A percentile compares a stretch with the other conserved stretches of the same genome.
Conservation (phyloP, 495 filamentous ascomycete species). For the Penicillium lividum region DNA sequence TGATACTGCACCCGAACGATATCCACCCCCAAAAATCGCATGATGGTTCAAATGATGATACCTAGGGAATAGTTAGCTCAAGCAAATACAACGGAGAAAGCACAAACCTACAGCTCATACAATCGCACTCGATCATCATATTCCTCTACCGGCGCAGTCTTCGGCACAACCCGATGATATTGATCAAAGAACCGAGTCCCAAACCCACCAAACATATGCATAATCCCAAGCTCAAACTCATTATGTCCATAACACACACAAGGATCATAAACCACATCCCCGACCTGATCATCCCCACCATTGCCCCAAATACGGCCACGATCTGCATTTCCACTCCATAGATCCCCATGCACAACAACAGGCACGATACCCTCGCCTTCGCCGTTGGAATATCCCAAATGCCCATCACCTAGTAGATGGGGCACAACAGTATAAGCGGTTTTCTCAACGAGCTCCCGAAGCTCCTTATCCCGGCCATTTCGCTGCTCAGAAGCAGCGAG, state of each 20-base stretch:
- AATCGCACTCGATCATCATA: constrained; percentile 77
- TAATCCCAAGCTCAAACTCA: constrained; percentile 91
- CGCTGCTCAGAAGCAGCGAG: constrained; percentile 53
- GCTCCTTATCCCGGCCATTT: constrained; percentile 63
- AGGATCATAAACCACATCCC: constrained; percentile 86
- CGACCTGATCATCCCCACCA: constrained; percentile 46
- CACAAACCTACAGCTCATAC: constrained; percentile 75
- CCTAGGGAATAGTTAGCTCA: constrained; percentile 36
- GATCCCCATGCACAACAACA: constrained; percentile 84
- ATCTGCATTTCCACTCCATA: constrained; percentile 89
- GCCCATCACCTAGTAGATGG: constrained; percentile 63
- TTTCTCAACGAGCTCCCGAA: constrained; percentile 62
- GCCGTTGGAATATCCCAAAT: constrained; percentile 54
- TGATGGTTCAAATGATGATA: constrained; percentile 92
- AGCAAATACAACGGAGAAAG: neutral
- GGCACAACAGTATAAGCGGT: constrained; percentile 67
- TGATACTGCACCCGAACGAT: constrained; percentile 67
- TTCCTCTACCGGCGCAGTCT: constrained; percentile 79
- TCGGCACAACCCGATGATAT: constrained; percentile 73
- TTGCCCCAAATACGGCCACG: constrained; percentile 59
- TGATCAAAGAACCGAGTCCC: constrained; percentile 67
- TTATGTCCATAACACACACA: constrained; percentile 78
- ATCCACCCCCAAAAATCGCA: constrained; percentile 79
- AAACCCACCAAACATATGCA: constrained; percentile 96
- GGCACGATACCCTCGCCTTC: constrained; percentile 58